Evolutionary conservation across 1,284 basidiomycete genomes (phyloP).

Genomic region (Tausonia pullulans): DNA sequence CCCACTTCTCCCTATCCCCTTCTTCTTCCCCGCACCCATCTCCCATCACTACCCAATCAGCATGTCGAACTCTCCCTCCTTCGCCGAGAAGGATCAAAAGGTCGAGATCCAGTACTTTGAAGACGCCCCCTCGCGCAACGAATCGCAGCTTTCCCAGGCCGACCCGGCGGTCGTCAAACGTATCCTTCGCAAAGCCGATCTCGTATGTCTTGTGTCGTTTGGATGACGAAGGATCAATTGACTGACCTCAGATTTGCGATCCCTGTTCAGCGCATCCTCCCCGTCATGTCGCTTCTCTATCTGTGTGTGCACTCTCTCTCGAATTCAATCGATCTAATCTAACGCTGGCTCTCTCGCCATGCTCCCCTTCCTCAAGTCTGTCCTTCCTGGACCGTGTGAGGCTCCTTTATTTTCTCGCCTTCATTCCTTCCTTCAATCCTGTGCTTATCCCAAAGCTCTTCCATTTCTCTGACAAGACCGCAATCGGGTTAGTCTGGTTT

Average conservation of each 20-base stretch:
- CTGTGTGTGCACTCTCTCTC: neutral
- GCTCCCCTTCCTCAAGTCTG: neutral
- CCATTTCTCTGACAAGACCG: neutral
- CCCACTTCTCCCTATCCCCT: too few relatives aligned
- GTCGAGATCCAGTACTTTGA: neutral
- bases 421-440: neutral
- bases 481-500: neutral
- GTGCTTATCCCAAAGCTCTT: neutral
- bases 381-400: neutral
- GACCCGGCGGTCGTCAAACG: neutral
- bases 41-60: too few relatives aligned
- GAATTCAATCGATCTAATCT: too few relatives aligned
- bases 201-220: too few relatives aligned
- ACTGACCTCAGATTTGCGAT: too few relatives aligned
- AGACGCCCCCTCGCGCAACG: neutral
- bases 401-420: neutral
- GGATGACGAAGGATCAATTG: too few relatives aligned
- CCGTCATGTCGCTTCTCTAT: constrained; percentile 10
- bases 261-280: neutral
- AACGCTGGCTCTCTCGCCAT: too few relatives aligned
- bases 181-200: neutral
- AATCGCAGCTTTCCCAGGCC: neutral
- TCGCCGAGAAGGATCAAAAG: too few relatives aligned
- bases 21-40: too few relatives aligned
- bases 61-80: too few relatives aligned